Evolutionary conservation across 805 yeast genomes (phyloP).

Genomic region (Saccharomyces paradoxus): DNA sequence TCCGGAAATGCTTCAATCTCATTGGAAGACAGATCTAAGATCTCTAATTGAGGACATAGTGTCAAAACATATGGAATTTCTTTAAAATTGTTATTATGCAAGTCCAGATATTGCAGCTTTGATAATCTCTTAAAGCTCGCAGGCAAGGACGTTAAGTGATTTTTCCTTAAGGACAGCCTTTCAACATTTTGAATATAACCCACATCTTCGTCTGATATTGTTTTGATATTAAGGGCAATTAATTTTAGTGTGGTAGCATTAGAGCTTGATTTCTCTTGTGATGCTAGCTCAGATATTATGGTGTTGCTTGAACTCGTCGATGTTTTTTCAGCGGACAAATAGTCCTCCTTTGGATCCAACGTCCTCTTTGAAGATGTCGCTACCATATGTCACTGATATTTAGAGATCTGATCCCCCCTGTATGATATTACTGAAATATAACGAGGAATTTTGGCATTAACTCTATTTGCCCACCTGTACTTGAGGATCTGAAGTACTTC

Average conservation of each 20-base stretch:
- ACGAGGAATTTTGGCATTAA: neutral
- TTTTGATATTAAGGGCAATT: constrained; percentile 32
- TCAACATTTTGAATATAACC: constrained; percentile 35
- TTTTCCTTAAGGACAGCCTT: constrained; percentile 48
- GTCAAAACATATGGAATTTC: constrained; percentile 43
- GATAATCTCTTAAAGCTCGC: constrained; percentile 36
- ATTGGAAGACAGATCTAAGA: constrained; percentile 58
- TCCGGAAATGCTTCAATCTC: constrained; percentile 41
- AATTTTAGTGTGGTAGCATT: constrained; percentile 30
- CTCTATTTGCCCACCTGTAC: neutral
- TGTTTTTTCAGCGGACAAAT: neutral
- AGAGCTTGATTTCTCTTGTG: neutral
- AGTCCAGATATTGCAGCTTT: constrained; percentile 51
- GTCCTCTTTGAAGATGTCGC: neutral
- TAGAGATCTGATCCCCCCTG: neutral
- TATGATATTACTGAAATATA: neutral
- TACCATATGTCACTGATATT: neutral
- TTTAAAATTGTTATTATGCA: constrained; percentile 51
- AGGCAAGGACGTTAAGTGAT: constrained; percentile 43
- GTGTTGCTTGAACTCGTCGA: neutral
- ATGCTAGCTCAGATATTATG: neutral
- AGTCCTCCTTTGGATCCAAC: neutral
- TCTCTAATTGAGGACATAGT: constrained; percentile 42
- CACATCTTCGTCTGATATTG: constrained; percentile 34
- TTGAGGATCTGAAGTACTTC: neutral